Conservation (phyloP, 2,329 filamentous ascomycete genomes). For the Tolypocladium sp. region DNA sequence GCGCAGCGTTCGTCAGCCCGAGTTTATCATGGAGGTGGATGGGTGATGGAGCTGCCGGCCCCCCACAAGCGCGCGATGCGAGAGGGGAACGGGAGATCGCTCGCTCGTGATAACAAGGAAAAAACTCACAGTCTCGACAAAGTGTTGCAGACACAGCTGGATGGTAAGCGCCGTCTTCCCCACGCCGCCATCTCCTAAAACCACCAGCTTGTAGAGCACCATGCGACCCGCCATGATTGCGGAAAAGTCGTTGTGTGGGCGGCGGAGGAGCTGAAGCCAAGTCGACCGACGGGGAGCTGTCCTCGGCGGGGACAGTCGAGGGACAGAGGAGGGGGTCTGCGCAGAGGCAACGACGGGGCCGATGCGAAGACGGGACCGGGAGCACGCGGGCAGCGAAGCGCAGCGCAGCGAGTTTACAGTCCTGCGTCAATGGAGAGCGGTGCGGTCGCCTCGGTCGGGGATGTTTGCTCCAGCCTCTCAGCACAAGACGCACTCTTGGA, state of each 20-base stretch:
- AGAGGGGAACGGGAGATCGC: background rate
- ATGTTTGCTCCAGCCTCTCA: constrained; percentile 7
- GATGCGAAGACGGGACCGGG: background rate
- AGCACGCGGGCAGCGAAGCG: background rate
- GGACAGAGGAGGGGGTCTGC: background rate
- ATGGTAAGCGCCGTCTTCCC: constrained; percentile 92
- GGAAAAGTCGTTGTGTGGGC: constrained; percentile 9
- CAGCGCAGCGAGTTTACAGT: constrained; percentile 1
- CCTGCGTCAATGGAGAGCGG: constrained; percentile 3
- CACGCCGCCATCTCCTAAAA: constrained; percentile 87
- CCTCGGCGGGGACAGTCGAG: background rate
- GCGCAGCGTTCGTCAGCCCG: constrained; percentile 2
- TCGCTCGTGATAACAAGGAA: background rate
- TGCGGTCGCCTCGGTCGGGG: constrained; percentile 1
- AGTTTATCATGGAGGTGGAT: background rate
- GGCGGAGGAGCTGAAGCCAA: background rate
- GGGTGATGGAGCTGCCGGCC: background rate
- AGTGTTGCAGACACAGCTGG: constrained; percentile 95
- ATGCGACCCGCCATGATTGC: constrained; percentile 76
- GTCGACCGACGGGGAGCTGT: background rate
- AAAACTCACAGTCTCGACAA: constrained; percentile 75
- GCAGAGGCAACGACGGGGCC: background rate
- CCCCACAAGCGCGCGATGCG: background rate
- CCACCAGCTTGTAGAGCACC: constrained; percentile 93
- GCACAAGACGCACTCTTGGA: constrained; percentile 1